Conservation (phyloP, 2,329 filamentous ascomycete species). For the Zasmidium cellare region DNA sequence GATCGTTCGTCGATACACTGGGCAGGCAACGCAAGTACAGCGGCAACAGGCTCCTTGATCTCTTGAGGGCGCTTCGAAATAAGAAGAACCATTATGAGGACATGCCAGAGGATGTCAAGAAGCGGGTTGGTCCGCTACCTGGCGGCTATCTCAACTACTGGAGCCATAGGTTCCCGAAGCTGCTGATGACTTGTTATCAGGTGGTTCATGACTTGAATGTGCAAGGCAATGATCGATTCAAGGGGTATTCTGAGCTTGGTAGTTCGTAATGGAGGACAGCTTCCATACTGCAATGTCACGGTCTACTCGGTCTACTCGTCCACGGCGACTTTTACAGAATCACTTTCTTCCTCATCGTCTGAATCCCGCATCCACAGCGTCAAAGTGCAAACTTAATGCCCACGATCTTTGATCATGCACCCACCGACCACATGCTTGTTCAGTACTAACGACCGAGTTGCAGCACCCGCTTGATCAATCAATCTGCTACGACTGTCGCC, state of each 20-base stretch:
- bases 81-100: slow-evolving; percentile 99
- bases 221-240: slow-evolving; percentile 65
- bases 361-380: not conserved
- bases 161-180: slow-evolving; percentile 73
- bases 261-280: not conserved
- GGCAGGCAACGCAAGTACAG: slow-evolving; percentile 96
- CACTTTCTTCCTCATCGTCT: not conserved
- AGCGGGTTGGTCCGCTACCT: slow-evolving; percentile 69
- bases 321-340: too few relatives aligned
- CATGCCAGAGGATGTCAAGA: slow-evolving; percentile 78
- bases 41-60: slow-evolving; percentile 76
- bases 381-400: too few relatives aligned
- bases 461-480: not conserved
- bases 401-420: not conserved
- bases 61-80: slow-evolving; percentile 85
- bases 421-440: not conserved
- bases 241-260: slow-evolving; percentile 62
- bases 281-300: not conserved
- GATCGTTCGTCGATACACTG: slow-evolving; percentile 81
- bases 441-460: not conserved
- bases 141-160: slow-evolving; percentile 79
- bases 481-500: not conserved
- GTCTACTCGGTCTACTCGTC: too few relatives aligned
- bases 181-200: slow-evolving; percentile 77
- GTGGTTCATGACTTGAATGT: slow-evolving; percentile 68